Evolutionary conservation across 441 rosid species (phyloP).

Genomic region (Francoa sonchifolia): DNA sequence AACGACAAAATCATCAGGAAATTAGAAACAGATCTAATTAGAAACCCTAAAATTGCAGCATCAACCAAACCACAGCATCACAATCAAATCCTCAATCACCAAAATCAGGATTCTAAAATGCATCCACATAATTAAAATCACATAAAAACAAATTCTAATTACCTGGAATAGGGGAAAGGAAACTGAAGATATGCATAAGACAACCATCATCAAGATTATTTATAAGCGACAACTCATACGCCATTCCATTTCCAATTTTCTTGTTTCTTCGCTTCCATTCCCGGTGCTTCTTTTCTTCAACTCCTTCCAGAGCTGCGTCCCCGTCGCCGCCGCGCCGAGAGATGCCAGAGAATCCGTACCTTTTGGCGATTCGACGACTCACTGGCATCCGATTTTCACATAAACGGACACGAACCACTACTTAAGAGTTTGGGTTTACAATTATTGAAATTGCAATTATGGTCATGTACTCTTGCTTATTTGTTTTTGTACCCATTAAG

Average conservation of each 20-base stretch:
- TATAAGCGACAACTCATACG: conserved; percentile 25
- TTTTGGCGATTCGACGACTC: too few species aligned
- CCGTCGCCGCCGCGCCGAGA: too few species aligned
- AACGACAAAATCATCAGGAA: not conserved
- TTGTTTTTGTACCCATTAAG: too few species aligned
- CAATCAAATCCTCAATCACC: not conserved
- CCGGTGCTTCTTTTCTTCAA: too few species aligned
- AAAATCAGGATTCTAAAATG: not conserved
- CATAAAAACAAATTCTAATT: not conserved
- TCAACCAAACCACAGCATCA: not conserved
- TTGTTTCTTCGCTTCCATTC: conserved; percentile 3
- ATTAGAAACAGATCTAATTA: not conserved
- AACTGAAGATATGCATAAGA: conserved; percentile 96
- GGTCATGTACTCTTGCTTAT: too few species aligned
- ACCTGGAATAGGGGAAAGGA: conserved; percentile 92
- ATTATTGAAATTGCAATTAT: too few species aligned
- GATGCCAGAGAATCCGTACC: too few species aligned
- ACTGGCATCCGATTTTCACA: too few species aligned
- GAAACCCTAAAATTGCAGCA: not conserved
- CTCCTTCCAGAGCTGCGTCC: too few species aligned
- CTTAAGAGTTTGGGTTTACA: too few species aligned
- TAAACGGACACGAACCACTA: too few species aligned
- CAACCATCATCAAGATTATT: conserved; percentile 95
- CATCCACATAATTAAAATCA: not conserved
- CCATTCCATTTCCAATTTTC: conserved; percentile 2